These are phyloP conservation scores for Tetrapisispora pingtungensis DNA, from an alignment of 805 yeast genomes.

Conservation along the genomic window DNA sequence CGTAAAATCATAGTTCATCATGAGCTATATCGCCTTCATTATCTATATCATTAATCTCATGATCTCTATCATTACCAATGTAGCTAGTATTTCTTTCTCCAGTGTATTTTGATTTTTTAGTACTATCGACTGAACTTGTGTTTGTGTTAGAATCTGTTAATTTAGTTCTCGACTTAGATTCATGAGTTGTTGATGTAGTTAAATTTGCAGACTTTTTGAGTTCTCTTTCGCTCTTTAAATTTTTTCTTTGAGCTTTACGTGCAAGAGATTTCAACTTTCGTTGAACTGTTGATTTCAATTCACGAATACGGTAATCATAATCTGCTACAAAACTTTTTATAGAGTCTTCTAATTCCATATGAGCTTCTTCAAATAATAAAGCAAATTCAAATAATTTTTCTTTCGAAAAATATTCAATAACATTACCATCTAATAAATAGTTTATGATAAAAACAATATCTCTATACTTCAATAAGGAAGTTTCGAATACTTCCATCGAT, in stretches of 20 bases:
- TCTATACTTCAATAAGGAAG: constrained; percentile 8
- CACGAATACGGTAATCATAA: constrained; percentile 26
- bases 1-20: background rate
- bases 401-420: constrained; percentile 14
- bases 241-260: constrained; percentile 20
- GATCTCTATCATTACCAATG: background rate
- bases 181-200: background rate
- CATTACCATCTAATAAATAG: constrained; percentile 20
- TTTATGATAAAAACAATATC: constrained; percentile 10
- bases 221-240: constrained; percentile 4
- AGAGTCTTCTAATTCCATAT: constrained; percentile 10
- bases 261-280: constrained; percentile 18
- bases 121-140: too few relatives aligned
- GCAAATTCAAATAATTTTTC: constrained; percentile 28
- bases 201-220: background rate
- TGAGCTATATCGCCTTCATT: background rate
- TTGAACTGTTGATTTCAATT: constrained; percentile 18
- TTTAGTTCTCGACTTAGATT: background rate
- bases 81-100: background rate
- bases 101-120: background rate
- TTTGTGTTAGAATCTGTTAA: too few relatives aligned
- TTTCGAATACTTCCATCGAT: constrained; percentile 8
- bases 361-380: constrained; percentile 16
- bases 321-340: constrained; percentile 12
- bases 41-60: too few relatives aligned